phyloP scores from a whole-genome alignment of 2,329 filamentous ascomycete genomes.

The Aspergillus sp. region DNA sequence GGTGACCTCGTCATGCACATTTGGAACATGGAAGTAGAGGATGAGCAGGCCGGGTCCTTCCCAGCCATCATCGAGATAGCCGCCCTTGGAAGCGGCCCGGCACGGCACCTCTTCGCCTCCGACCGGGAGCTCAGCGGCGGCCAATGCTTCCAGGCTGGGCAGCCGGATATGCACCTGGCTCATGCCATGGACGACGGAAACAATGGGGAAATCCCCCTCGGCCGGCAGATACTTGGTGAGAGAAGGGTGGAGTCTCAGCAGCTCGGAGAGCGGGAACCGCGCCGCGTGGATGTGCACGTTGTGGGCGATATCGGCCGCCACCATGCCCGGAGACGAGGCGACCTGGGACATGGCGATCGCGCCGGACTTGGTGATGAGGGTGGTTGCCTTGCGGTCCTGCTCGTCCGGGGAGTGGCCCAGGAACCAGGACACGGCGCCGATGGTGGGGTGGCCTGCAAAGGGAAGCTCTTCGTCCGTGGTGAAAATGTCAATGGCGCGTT shows the following conservation, averaged over 20 bases:
- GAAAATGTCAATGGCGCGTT: slow-evolving; percentile 53
- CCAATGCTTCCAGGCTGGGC: slow-evolving; percentile 59
- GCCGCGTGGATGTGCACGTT: slow-evolving; percentile 35
- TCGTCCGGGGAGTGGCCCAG: slow-evolving; percentile 13
- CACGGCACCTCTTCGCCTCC: slow-evolving; percentile 23
- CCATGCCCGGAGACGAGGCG: slow-evolving; percentile 10
- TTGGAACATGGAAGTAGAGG: slow-evolving; percentile 32
- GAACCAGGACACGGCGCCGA: slow-evolving; percentile 54
- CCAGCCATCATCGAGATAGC: slow-evolving; percentile 36
- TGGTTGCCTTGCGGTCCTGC: slow-evolving; percentile 16
- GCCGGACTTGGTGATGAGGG: slow-evolving; percentile 57
- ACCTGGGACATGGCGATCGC: slow-evolving; percentile 47
- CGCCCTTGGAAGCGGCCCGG: slow-evolving; percentile 1
- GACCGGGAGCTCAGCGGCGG: slow-evolving; percentile 25
- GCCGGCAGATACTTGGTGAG: slow-evolving; percentile 19
- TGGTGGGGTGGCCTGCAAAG: slow-evolving; percentile 59
- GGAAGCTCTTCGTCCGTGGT: slow-evolving; percentile 51
- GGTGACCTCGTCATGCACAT: slow-evolving; percentile 60
- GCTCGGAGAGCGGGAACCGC: slow-evolving; percentile 22
- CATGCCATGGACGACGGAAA: slow-evolving; percentile 44
- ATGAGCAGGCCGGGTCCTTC: slow-evolving; percentile 22
- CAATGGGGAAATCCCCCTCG: slow-evolving; percentile 25
- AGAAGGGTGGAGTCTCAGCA: slow-evolving; percentile 27
- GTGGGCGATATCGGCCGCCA: slow-evolving; percentile 35
- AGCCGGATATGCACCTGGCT: slow-evolving; percentile 65